phyloP scores from a whole-genome alignment of 352 stramenopile species.

The Phytophthora cactorum region DNA sequence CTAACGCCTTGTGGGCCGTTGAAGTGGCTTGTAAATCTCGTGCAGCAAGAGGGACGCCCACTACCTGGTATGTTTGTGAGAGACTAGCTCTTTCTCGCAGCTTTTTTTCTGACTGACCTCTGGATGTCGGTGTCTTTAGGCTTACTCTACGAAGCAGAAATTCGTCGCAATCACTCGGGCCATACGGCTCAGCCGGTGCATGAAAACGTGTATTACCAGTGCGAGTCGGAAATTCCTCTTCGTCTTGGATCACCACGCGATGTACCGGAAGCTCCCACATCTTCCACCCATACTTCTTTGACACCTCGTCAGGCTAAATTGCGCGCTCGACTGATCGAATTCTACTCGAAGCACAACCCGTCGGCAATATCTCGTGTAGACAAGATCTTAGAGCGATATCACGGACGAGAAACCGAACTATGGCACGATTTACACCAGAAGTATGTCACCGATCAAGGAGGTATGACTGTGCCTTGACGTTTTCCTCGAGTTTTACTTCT shows the following conservation, averaged over 20 bases:
- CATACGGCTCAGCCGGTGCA: slow-evolving; percentile 21
- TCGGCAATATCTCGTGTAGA: slow-evolving; percentile 66
- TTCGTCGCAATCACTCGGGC: slow-evolving; percentile 46
- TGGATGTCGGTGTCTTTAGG: slow-evolving; percentile 36
- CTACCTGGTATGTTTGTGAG: slow-evolving; percentile 78
- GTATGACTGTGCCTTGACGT: slow-evolving; percentile 24
- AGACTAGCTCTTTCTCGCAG: neutral
- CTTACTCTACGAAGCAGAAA: slow-evolving; percentile 77
- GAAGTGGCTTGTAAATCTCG: slow-evolving; percentile 95
- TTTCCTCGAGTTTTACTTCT: neutral
- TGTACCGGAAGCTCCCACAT: neutral
- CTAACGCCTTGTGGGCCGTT: slow-evolving; percentile 98
- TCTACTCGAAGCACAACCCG: slow-evolving; percentile 79
- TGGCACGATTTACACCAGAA: slow-evolving; percentile 83
- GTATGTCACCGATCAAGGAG: slow-evolving; percentile 65
- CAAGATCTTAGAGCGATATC: slow-evolving; percentile 79
- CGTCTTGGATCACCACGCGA: slow-evolving; percentile 28
- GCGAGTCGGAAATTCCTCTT: slow-evolving; percentile 53
- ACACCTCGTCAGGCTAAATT: slow-evolving; percentile 39
- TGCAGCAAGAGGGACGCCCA: slow-evolving; percentile 89
- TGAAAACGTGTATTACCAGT: slow-evolving; percentile 78
- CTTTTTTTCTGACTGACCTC: slow-evolving; percentile 13
- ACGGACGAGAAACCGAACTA: slow-evolving; percentile 70
- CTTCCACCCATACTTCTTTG: slow-evolving; percentile 9
- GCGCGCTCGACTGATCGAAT: slow-evolving; percentile 56